Evolutionary conservation across 176 grass and related monocot species (phyloP), one percentile per base, ranked within the genome.

Genomic region (Hordeum marinum): DNA sequence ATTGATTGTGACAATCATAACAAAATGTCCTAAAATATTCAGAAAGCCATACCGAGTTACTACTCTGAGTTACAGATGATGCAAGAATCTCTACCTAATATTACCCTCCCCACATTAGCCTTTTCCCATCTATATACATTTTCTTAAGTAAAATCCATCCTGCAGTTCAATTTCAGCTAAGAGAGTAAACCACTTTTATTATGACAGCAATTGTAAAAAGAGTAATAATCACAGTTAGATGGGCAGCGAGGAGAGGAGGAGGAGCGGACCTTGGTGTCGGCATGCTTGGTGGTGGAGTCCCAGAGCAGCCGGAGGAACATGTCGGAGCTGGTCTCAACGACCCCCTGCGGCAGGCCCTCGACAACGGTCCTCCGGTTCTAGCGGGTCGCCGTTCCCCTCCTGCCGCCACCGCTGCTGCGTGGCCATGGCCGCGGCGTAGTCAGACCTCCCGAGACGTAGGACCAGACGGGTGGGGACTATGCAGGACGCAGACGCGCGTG

Each of bases 241-340:
- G 43, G 45, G 45, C 7, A 17, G 50, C 5, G 46, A 14, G 2
- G 2, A 32, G 31, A 32, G 45, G 3, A 4, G 48, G n/a, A n/a
- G n/a, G n/a, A n/a, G n/a, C 8, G 3, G 6, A 72, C 70, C 41
- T 73, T 48, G 70, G 70, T 4, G 69, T 14, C 29, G 75, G 52
- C 15, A 21, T 64, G 36, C 80, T 77, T 76, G 72, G 63, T 23
- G 68, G 75, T 48, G 25, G 80, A 46, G 77, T 79, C 83, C 85
- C 81, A 98, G 39, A 98, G 89, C 64, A 90, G 87, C 27, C 90
- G 94, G 75, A 98, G 79, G 64, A 90, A 89, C 88, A 98, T 88
- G 89, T 98, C 90, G 23, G 95, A 94, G 67, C 88, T 83, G 77
- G 88, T 75, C 10, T 94, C 46, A 17, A 98, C 87, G 25, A 98